Percentiles rank a stretch among this genome's conserved stretches.
These are phyloP conservation scores for Dactylis glomerata DNA, from an alignment of 176 grass and related monocot genomes.

Conservation along the genomic window DNA sequence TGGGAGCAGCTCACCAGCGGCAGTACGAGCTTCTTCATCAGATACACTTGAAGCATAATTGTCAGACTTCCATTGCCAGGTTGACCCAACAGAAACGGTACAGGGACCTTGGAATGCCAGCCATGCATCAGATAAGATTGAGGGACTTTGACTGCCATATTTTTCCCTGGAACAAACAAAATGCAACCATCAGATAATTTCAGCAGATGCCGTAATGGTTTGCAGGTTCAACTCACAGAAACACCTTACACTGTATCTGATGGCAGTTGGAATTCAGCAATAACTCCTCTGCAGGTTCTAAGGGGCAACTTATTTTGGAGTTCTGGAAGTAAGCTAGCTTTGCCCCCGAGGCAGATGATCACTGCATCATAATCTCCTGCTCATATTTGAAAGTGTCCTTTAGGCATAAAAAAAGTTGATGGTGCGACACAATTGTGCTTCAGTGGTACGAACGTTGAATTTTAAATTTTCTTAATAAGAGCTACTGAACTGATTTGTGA, in stretches of 20 bases:
- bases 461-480: no score
- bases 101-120: slow-evolving; percentile 75
- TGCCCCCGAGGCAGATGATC: slow-evolving; percentile 87
- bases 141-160: slow-evolving; percentile 63
- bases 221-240: neutral
- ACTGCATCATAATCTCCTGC: slow-evolving; percentile 84
- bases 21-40: slow-evolving; percentile 62
- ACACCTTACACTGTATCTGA: slow-evolving; percentile 39
- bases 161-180: slow-evolving; percentile 39
- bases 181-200: slow-evolving; percentile 13
- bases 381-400: neutral
- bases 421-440: neutral
- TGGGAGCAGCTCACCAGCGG: slow-evolving; percentile 66
- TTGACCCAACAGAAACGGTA: slow-evolving; percentile 66
- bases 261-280: slow-evolving; percentile 72
- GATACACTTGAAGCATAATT: slow-evolving; percentile 51
- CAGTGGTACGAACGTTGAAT: no score
- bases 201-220: neutral
- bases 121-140: slow-evolving; percentile 89
- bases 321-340: slow-evolving; percentile 60
- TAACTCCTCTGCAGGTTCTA: slow-evolving; percentile 73
- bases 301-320: slow-evolving; percentile 81
- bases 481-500: no score
- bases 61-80: slow-evolving; percentile 85
- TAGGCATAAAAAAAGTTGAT: neutral